Conservation (phyloP, 345 rosid species). For the Barbarea vulgaris region DNA sequence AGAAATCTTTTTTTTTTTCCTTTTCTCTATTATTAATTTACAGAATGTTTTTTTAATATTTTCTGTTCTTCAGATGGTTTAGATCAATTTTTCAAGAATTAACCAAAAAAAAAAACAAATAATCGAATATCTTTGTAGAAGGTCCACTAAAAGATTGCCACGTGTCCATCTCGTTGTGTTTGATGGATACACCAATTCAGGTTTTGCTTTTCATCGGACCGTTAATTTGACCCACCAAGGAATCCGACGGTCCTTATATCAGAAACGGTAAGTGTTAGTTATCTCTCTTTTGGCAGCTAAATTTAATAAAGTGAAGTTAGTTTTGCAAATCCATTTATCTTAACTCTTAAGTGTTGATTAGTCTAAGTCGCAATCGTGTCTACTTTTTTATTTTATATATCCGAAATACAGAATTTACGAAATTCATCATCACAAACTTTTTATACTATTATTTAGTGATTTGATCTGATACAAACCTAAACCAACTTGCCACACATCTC, state of each 20-base stretch:
- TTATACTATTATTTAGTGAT: background rate
- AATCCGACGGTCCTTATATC: constrained; percentile 40
- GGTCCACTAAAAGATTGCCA: constrained; percentile 36
- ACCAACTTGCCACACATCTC: constrained; percentile 1
- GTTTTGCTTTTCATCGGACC: constrained; percentile 33
- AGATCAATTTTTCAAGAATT: background rate
- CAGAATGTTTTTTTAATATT: background rate
- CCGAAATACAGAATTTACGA: too few relatives aligned
- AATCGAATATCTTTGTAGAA: background rate
- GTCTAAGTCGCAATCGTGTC: too few relatives aligned
- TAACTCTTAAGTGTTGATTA: too few relatives aligned
- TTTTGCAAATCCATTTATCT: too few relatives aligned
- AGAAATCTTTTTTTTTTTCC: background rate
- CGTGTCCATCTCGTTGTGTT: constrained; percentile 30
- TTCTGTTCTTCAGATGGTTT: background rate
- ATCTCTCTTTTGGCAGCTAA: background rate
- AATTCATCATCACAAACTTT: background rate
- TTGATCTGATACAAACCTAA: constrained; percentile 6
- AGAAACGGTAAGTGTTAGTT: constrained; percentile 13
- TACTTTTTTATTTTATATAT: too few relatives aligned
- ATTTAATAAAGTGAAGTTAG: too few relatives aligned
- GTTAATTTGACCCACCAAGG: constrained; percentile 35
- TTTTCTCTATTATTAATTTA: constrained; percentile 38
- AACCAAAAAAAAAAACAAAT: background rate
- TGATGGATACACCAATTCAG: background rate